Evolutionary conservation across 306 rosid species (phyloP).

Genomic region (Fagus crenata): DNA sequence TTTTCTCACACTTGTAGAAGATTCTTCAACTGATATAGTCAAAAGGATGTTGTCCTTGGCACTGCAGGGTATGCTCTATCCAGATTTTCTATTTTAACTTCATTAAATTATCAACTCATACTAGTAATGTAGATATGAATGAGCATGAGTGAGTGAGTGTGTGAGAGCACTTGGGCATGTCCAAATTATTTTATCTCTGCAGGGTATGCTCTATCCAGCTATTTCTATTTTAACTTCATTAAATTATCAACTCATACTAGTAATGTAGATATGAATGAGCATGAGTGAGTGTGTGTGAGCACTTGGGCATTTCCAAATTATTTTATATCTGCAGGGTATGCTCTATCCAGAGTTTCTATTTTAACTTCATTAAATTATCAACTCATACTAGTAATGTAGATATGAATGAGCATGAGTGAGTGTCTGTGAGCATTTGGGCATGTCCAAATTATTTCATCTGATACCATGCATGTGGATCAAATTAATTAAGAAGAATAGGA

Average conservation of each 20-base stretch:
- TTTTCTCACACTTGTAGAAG: conserved; percentile 81
- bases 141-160: neutral
- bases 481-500: conserved; percentile 14
- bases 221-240: neutral
- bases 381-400: conserved; percentile 11
- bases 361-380: conserved; percentile 1
- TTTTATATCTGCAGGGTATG: neutral
- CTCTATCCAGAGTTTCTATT: neutral
- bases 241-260: neutral
- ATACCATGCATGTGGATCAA: conserved; percentile 9
- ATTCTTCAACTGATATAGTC: conserved; percentile 61
- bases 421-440: conserved; percentile 12
- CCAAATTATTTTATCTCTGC: conserved; percentile 5
- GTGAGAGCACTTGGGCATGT: conserved; percentile 18
- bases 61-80: conserved; percentile 54
- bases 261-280: conserved; percentile 16
- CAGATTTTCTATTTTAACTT: neutral
- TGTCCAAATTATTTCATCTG: conserved; percentile 17
- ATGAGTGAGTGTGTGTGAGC: conserved; percentile 4
- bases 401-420: neutral
- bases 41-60: conserved; percentile 72
- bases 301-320: conserved; percentile 16
- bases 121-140: conserved; percentile 16
- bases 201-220: neutral
- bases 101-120: neutral